These are phyloP conservation scores for Fusarium sp. DNA, from an alignment of 2,329 filamentous ascomycete genomes.

Conservation along the genomic window DNA sequence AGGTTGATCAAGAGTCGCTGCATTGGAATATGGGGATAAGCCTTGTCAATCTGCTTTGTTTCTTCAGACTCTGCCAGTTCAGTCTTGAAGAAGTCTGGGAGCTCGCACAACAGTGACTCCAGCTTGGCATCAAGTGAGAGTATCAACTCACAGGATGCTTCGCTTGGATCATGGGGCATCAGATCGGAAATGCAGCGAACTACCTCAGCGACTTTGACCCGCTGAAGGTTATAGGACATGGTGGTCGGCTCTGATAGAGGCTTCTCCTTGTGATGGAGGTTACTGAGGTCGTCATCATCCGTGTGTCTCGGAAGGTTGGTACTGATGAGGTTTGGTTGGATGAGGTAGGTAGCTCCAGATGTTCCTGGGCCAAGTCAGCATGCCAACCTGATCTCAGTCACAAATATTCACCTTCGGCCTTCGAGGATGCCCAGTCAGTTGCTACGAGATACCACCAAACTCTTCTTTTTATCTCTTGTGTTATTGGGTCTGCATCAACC, in stretches of 20 bases:
- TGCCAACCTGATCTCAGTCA: fast-evolving
- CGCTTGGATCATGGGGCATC: background rate
- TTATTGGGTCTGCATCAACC: background rate
- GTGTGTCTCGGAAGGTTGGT: background rate
- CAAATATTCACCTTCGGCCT: background rate
- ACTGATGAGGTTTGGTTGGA: background rate
- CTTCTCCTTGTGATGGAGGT: fast-evolving
- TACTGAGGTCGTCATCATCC: background rate
- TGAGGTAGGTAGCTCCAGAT: background rate
- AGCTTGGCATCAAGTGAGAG: background rate
- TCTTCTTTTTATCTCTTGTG: background rate
- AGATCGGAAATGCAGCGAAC: background rate
- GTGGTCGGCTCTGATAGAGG: background rate
- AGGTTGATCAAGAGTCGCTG: background rate
- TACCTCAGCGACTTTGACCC: background rate
- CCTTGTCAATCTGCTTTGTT: background rate
- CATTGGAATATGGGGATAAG: background rate
- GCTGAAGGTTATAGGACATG: background rate
- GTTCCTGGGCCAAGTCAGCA: background rate
- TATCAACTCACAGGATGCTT: background rate
- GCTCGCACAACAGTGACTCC: background rate
- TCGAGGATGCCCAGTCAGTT: background rate
- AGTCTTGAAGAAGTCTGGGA: background rate
- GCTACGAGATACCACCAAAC: background rate
- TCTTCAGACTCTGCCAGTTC: background rate